A percentile compares a stretch with the other conserved stretches of the same genome.
phyloP scores from a whole-genome alignment of 768 basidiomycete species.

The Trametes meyenii region DNA sequence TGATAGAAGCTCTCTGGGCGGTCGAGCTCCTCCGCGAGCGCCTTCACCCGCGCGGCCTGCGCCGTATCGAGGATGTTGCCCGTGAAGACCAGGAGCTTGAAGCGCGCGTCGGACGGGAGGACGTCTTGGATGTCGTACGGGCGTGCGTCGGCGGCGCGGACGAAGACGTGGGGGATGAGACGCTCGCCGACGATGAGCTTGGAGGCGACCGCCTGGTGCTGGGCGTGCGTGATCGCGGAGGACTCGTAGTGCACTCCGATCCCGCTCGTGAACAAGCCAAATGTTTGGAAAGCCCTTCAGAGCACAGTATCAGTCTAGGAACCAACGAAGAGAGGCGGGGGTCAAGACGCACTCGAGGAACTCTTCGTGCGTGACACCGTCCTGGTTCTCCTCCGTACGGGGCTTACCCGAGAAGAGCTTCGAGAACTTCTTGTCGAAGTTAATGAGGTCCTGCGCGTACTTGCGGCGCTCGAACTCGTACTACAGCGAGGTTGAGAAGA shows the following conservation, averaged over 20 bases:
- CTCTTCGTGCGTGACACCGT: slow-evolving; percentile 53
- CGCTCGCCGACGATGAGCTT: slow-evolving; percentile 53
- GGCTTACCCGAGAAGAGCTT: slow-evolving; percentile 59
- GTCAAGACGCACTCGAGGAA: slow-evolving; percentile 45
- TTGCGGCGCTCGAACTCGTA: slow-evolving; percentile 57
- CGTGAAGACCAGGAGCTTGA: slow-evolving; percentile 50
- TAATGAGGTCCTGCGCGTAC: slow-evolving; percentile 56
- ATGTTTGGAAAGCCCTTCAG: slow-evolving; percentile 46
- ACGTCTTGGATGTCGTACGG: slow-evolving; percentile 54
- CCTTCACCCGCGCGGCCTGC: slow-evolving; percentile 24
- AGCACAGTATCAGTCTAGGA: not conserved
- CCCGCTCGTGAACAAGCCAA: slow-evolving; percentile 50
- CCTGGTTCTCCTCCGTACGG: slow-evolving; percentile 36
- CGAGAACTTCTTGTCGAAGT: slow-evolving; percentile 55
- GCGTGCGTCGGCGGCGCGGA: slow-evolving; percentile 49
- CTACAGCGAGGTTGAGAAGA: slow-evolving; percentile 29
- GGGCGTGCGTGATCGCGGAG: slow-evolving; percentile 40
- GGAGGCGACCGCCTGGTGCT: slow-evolving; percentile 41
- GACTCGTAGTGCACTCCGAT: slow-evolving; percentile 53
- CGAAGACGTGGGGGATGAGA: slow-evolving; percentile 48
- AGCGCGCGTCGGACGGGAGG: slow-evolving; percentile 49
- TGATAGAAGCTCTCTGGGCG: slow-evolving; percentile 26
- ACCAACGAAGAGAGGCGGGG: not conserved
- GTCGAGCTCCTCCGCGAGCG: slow-evolving; percentile 27
- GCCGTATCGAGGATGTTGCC: slow-evolving; percentile 38